Evolutionary conservation across 2,329 filamentous ascomycete genomes (phyloP), one percentile per base, ranked within the genome.

Genomic region (Sporothrix pallida): DNA sequence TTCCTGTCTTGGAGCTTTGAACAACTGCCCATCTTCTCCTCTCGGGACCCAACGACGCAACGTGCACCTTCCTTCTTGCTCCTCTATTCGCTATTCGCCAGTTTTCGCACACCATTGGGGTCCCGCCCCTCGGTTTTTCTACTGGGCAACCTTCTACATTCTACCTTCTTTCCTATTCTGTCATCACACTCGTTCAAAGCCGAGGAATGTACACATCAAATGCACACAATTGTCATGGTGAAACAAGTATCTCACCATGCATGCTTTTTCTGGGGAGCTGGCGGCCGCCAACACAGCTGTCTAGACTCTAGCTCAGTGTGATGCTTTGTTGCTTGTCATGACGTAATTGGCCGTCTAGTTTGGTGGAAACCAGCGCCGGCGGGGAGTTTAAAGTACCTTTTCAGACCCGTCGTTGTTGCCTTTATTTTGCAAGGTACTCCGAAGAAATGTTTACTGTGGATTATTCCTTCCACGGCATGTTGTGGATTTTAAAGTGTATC

Each of bases 41-140:
- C 68, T 23, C 37, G 58, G 72, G 26, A 56, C 20, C 37, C 48
- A n/a, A 70, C 65, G 31, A 71, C 42, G 60, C 69, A 74, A 62
- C 42, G 52, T 74, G 72, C 72, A 13, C 72, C 69, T 67, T 52
- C 48, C 58, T 63, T 20, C 58, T 42, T 58, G 67, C 31, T 12
- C 5, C 52, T 71, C 58, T 65, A 73, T 65, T 73, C 72, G 72
- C 58, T 65, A 73, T 70, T 73, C 72, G 72, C 58, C 71, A 56
- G 58, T n/a, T 63, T 17, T n/a, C 54, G 44, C 50, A 31, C 44
- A 23, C 42, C 50, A 15, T 60, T 60, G 17, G 42, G 54, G 56
- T 60, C 72, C 72, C 31, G 50, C 72, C 56, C 60, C 54, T 70
- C 48, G 67, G 70, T 52, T 52, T 37, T 37, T 37, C 31, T 37